These are phyloP conservation scores for Thelephora ganbajun DNA, from an alignment of 768 basidiomycete genomes.

Conservation along the genomic window DNA sequence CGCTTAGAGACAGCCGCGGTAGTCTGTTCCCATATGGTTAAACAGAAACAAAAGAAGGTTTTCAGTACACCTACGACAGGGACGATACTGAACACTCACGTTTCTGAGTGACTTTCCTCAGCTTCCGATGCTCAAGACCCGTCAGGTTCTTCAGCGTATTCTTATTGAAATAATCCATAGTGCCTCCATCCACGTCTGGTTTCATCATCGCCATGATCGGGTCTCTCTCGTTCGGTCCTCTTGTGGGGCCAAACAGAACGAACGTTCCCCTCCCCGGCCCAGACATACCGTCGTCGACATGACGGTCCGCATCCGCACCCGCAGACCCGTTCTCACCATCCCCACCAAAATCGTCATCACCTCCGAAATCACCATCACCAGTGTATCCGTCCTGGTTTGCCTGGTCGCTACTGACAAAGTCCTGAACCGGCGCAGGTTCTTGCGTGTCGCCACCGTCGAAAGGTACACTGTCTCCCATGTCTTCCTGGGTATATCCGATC, in stretches of 20 bases:
- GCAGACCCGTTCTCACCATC: constrained; percentile 7
- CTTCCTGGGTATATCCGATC: constrained; percentile 29
- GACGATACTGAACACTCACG: constrained; percentile 36
- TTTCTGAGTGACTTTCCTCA: constrained; percentile 66
- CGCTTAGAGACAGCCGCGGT: constrained; percentile 38
- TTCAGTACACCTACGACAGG: not conserved
- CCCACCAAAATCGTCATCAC: constrained; percentile 29
- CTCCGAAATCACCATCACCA: constrained; percentile 19
- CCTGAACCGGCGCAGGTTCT: constrained; percentile 30
- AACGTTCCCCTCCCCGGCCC: constrained; percentile 31
- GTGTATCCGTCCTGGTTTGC: constrained; percentile 33
- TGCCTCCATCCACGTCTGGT: constrained; percentile 37
- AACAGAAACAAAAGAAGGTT: constrained; percentile 10
- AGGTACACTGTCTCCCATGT: constrained; percentile 22
- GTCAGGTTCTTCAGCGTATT: constrained; percentile 91
- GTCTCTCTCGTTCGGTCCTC: constrained; percentile 62
- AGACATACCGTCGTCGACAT: constrained; percentile 31
- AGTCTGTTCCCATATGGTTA: constrained; percentile 24
- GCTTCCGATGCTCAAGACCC: constrained; percentile 96
- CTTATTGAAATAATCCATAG: constrained; percentile 86
- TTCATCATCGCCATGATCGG: constrained; percentile 79
- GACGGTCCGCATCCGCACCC: constrained; percentile 23
- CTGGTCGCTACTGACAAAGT: constrained; percentile 57
- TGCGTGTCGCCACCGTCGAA: constrained; percentile 13
- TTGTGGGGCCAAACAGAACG: constrained; percentile 77